A percentile compares a stretch with the other conserved stretches of the same genome.
phyloP scores from a whole-genome alignment of 2,329 filamentous ascomycete genomes.

The Byssothecium circinans region DNA sequence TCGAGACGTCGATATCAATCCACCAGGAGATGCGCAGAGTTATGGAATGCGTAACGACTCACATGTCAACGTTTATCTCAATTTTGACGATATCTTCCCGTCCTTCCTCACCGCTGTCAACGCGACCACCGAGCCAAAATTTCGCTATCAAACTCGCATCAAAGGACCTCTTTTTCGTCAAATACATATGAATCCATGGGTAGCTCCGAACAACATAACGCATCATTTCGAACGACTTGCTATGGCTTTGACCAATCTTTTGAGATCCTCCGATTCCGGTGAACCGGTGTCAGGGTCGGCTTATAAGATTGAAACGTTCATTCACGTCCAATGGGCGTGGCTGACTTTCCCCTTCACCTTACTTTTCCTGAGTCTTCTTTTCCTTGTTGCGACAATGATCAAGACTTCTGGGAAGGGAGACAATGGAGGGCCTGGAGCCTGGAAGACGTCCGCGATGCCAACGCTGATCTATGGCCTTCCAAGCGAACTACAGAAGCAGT shows the following conservation, averaged over 20 bases:
- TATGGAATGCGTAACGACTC: conserved; percentile 14
- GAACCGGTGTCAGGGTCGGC: conserved; percentile 10
- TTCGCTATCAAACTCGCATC: neutral
- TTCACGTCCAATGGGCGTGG: conserved; percentile 29
- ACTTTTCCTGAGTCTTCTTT: conserved; percentile 21
- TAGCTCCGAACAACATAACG: conserved; percentile 26
- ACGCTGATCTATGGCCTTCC: conserved; percentile 30
- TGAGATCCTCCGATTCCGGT: conserved; percentile 14
- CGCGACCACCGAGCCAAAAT: neutral
- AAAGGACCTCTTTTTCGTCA: neutral
- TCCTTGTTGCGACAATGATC: conserved; percentile 27
- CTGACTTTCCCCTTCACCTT: conserved; percentile 27
- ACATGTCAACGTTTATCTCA: neutral
- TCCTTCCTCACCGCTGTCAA: conserved; percentile 11
- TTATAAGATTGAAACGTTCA: conserved; percentile 12
- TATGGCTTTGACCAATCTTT: conserved; percentile 20
- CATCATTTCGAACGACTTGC: conserved; percentile 22
- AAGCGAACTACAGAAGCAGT: conserved; percentile 21
- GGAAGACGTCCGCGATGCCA: conserved; percentile 38
- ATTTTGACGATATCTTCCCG: conserved; percentile 16
- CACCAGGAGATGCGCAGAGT: neutral
- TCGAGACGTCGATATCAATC: conserved; percentile 9
- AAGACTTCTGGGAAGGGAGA: conserved; percentile 20
- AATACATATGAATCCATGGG: conserved; percentile 18
- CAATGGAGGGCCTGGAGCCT: conserved; percentile 12